Percentiles rank a stretch among this genome's conserved stretches.
Conservation (phyloP, 305 asterid species). For the Plantago lanceolata region DNA sequence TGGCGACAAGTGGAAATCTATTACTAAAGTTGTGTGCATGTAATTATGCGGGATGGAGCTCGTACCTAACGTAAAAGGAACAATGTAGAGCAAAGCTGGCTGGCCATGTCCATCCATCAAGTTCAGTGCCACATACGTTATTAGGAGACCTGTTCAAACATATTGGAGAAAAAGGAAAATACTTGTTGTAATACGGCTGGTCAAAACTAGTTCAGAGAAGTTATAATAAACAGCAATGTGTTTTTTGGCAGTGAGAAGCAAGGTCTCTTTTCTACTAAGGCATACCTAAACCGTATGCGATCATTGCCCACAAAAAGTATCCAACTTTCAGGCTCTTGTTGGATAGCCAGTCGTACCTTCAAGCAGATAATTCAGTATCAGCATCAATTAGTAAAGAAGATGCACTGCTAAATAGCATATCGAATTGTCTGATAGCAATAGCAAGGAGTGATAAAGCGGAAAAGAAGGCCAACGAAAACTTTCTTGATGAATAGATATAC, state of each 20-base stretch:
- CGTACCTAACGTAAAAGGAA: conserved; percentile 58
- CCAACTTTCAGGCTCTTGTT: conserved; percentile 68
- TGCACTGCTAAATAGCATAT: neutral
- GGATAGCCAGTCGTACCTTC: conserved; percentile 91
- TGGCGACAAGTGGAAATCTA: neutral
- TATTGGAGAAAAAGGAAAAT: neutral
- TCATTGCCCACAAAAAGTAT: conserved; percentile 86
- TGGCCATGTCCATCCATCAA: conserved; percentile 77
- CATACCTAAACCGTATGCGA: conserved; percentile 89
- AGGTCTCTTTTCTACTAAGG: neutral
- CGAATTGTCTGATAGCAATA: neutral
- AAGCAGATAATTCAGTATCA: conserved; percentile 14
- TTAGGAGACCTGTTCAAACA: conserved; percentile 45
- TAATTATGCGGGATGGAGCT: neutral
- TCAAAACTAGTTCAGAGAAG: too few relatives aligned
- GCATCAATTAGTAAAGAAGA: neutral
- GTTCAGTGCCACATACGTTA: conserved; percentile 65
- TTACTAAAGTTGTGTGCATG: neutral
- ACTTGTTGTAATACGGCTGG: too few relatives aligned
- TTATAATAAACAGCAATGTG: too few relatives aligned
- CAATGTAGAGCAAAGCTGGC: conserved; percentile 70
- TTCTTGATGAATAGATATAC: neutral
- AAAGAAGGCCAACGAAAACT: neutral
- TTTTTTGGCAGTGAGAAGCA: neutral
- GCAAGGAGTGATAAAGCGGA: neutral